These are phyloP conservation scores for Breviolum minutum DNA, from an alignment of 73 alveolate genomes.

Conservation along the genomic window DNA sequence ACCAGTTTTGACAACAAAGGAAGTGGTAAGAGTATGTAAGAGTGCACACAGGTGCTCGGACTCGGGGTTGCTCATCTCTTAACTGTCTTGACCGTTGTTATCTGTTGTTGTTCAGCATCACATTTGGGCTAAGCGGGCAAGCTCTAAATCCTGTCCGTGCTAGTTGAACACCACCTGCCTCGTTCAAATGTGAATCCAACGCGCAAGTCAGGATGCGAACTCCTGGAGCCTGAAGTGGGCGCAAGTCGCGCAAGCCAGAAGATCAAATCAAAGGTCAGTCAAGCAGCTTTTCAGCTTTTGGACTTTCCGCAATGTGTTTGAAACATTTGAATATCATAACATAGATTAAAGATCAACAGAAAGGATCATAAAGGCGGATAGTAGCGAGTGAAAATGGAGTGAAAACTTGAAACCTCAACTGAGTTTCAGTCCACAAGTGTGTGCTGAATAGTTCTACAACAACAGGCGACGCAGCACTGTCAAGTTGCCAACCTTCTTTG, in stretches of 20 bases:
- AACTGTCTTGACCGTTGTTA: too few relatives aligned
- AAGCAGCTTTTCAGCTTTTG: neutral
- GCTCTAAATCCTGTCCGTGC: neutral
- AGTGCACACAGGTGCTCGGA: too few relatives aligned
- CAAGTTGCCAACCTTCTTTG: neutral
- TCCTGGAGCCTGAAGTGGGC: slow-evolving; percentile 93
- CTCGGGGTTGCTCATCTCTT: neutral
- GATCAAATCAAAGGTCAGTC: neutral
- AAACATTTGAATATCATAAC: neutral
- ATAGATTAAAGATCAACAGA: neutral
- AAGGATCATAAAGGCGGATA: neutral
- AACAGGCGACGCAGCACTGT: too few relatives aligned
- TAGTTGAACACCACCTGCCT: slow-evolving; percentile 24
- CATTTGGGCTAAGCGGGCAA: too few relatives aligned
- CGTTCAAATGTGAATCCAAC: slow-evolving; percentile 96
- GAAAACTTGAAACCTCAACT: too few relatives aligned
- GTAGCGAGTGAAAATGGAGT: neutral
- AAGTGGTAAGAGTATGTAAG: too few relatives aligned
- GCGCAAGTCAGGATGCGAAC: slow-evolving; percentile 87
- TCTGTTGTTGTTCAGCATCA: neutral
- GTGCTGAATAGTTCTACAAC: too few relatives aligned
- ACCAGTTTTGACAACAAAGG: neutral
- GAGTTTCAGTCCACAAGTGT: too few relatives aligned
- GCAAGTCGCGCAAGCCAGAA: too few relatives aligned
- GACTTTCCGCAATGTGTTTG: neutral